Evolutionary conservation across 192 early-diverging fungal genomes (phyloP).

Genomic region (Phlyctochytrium arcticum): DNA sequence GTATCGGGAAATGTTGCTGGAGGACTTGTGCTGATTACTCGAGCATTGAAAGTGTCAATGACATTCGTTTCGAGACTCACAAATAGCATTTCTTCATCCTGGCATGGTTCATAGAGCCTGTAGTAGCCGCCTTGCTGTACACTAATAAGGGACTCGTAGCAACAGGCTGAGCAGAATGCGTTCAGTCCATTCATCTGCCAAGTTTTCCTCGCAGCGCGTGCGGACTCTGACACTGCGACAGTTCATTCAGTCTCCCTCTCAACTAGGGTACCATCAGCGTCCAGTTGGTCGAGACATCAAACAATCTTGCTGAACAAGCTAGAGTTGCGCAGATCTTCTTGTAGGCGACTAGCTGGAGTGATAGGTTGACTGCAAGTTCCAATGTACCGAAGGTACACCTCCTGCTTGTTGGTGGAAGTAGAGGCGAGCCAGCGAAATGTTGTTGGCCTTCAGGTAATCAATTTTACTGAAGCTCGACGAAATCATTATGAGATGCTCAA

Average conservation of each 20-base stretch:
- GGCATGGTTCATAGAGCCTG: conserved; percentile 2
- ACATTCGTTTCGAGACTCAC: not conserved
- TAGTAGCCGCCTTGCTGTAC: conserved; percentile 13
- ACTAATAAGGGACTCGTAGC: conserved; percentile 11
- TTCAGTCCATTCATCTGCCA: conserved; percentile 1
- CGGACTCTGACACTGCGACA: not conserved
- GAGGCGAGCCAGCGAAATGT: no score
- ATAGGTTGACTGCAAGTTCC: conserved; percentile 1
- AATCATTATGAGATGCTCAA: no score
- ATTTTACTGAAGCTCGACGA: no score
- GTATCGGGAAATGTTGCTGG: not conserved
- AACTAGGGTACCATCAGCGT: not conserved
- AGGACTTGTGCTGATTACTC: not conserved
- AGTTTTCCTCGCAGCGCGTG: not conserved
- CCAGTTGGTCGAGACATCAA: not conserved
- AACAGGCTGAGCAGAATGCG: not conserved
- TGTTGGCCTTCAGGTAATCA: no score
- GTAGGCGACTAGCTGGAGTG: not conserved
- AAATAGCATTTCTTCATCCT: not conserved
- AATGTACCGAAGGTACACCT: conserved; percentile 17
- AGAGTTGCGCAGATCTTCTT: not conserved
- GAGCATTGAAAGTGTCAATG: not conserved
- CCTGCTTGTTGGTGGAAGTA: not conserved
- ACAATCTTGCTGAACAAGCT: conserved; percentile 5
- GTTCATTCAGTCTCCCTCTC: not conserved